Conservation (phyloP, 176 grass and related monocot genomes). For the Rhynchospora breviuscula region DNA sequence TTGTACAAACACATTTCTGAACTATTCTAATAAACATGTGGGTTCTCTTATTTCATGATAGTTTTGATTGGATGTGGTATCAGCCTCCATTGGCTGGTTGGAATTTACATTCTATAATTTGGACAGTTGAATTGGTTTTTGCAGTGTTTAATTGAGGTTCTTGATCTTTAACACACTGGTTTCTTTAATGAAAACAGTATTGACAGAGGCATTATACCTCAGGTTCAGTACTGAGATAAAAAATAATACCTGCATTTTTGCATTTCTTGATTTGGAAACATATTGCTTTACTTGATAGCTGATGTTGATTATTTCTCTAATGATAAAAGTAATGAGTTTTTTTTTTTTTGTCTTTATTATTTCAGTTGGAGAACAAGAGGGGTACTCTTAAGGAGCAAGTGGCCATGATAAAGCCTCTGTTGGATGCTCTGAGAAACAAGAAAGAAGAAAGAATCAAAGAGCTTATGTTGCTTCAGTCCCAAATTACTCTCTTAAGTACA, state of each 20-base stretch:
- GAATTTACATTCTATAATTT: too few species aligned
- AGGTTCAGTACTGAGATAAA: not conserved
- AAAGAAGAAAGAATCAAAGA: conserved; percentile 60
- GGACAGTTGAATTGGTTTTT: not conserved
- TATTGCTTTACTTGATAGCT: not conserved
- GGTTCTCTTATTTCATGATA: not conserved
- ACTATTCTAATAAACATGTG: not conserved
- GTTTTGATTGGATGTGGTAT: not conserved
- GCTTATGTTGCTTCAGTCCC: conserved; percentile 43
- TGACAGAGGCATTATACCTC: not conserved
- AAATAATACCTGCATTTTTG: not conserved
- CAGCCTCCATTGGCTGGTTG: too few species aligned
- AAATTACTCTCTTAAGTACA: conserved; percentile 47
- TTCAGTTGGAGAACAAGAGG: conserved; percentile 58
- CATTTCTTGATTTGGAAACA: not conserved
- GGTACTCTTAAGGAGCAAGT: conserved; percentile 67
- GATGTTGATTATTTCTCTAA: not conserved
- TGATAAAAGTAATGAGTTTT: not conserved
- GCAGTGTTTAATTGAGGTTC: not conserved
- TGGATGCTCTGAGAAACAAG: conserved; percentile 53
- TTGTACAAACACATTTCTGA: not conserved
- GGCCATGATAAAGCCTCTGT: conserved; percentile 47
- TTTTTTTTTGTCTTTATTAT: conserved; percentile 4
- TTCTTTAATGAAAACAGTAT: not conserved
- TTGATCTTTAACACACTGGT: not conserved